A percentile compares a stretch with the other conserved stretches of the same genome.
Conservation (phyloP, 306 rosid genomes). For the Prosopis cineraria region DNA sequence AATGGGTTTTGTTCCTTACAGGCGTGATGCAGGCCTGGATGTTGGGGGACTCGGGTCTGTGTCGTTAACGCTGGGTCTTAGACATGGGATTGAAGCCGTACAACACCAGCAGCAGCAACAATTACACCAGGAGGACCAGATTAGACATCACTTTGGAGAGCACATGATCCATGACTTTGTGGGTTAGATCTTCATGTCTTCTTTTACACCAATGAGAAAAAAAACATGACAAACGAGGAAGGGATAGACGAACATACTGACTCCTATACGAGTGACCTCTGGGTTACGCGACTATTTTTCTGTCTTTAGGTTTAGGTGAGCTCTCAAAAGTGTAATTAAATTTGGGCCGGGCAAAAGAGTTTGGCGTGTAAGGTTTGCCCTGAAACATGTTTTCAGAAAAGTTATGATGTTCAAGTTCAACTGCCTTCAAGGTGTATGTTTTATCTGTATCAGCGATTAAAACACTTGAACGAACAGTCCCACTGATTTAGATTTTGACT, state of each 20-base stretch:
- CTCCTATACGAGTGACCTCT: not conserved
- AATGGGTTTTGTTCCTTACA: constrained; percentile 73
- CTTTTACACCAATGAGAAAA: not conserved
- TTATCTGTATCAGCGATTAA: no score
- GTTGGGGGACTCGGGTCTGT: constrained; percentile 69
- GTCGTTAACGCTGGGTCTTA: constrained; percentile 76
- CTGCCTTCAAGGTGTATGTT: not conserved
- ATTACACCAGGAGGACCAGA: constrained; percentile 53
- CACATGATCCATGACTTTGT: constrained; percentile 68
- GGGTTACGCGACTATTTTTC: not conserved
- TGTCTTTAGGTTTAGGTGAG: not conserved
- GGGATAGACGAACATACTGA: not conserved
- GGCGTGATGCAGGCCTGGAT: constrained; percentile 47
- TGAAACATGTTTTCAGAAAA: not conserved
- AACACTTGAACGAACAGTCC: no score
- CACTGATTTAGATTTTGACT: no score
- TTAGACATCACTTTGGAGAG: constrained; percentile 54
- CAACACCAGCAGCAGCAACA: constrained; percentile 51
- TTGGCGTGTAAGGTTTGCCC: not conserved
- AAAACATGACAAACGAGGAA: not conserved
- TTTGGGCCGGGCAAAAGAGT: not conserved
- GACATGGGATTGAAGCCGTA: constrained; percentile 65
- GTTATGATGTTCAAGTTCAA: not conserved
- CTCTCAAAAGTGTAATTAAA: not conserved
- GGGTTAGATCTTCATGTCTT: constrained; percentile 39